Evolutionary conservation across 2,329 filamentous ascomycete genomes (phyloP).

Genomic region (Colletotrichum lentis): DNA sequence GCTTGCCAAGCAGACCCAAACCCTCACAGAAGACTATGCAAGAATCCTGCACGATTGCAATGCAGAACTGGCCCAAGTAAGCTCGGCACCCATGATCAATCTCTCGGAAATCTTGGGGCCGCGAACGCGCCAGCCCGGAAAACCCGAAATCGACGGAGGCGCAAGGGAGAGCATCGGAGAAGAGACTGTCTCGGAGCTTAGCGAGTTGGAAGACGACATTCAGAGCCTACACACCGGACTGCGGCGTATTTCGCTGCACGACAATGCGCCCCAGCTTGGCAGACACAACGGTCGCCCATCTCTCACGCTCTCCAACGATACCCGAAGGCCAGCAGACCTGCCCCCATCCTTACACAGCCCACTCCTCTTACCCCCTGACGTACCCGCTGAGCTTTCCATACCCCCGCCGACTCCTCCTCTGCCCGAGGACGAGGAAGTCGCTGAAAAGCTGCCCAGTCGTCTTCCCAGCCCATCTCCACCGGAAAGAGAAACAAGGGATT

Average conservation of each 20-base stretch:
- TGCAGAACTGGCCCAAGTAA: constrained; percentile 49
- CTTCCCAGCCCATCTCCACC: constrained; percentile 24
- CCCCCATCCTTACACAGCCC: constrained; percentile 24
- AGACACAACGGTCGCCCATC: constrained; percentile 6
- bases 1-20: constrained; percentile 32
- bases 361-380: constrained; percentile 25
- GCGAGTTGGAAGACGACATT: constrained; percentile 61
- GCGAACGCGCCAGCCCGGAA: constrained; percentile 20
- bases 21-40: constrained; percentile 54
- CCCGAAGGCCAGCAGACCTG: not conserved
- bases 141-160: constrained; percentile 28
- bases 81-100: constrained; percentile 39
- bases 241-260: constrained; percentile 25
- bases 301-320: constrained; percentile 24
- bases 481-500: constrained; percentile 20
- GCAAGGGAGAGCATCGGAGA: constrained; percentile 38
- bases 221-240: constrained; percentile 20
- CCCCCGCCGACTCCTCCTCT: constrained; percentile 33
- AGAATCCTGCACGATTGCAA: constrained; percentile 54
- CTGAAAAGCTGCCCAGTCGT: constrained; percentile 3
- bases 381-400: constrained; percentile 26
- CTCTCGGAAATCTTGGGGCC: constrained; percentile 39
- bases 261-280: not conserved
- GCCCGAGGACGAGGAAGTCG: constrained; percentile 25
- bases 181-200: constrained; percentile 58